Conservation (phyloP, 2,329 filamentous ascomycete species). For the Fusarium poae region DNA sequence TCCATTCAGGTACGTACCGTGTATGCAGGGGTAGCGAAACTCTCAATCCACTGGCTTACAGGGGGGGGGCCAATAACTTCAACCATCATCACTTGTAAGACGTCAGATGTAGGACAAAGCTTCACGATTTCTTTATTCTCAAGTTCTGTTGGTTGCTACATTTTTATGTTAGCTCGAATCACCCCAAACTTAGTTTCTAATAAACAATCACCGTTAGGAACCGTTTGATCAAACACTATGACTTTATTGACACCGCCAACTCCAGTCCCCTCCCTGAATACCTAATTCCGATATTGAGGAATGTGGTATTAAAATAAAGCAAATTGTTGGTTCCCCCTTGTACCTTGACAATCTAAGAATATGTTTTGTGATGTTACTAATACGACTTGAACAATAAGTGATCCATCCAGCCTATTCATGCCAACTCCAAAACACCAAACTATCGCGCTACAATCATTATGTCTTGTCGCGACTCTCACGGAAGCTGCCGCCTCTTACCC, state of each 20-base stretch:
- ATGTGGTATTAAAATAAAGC: slow-evolving; percentile 24
- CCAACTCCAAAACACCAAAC: slow-evolving; percentile 5
- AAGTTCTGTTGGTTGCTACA: not conserved
- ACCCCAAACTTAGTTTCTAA: not conserved
- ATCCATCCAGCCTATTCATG: not conserved
- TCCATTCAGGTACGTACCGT: slow-evolving; percentile 26
- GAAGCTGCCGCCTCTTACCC: slow-evolving; percentile 68
- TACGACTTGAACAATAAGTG: slow-evolving; percentile 1
- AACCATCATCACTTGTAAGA: slow-evolving; percentile 15
- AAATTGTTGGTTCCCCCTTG: slow-evolving; percentile 10
- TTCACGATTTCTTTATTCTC: slow-evolving; percentile 9
- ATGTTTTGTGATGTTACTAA: slow-evolving; percentile 8
- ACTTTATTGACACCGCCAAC: slow-evolving; percentile 13
- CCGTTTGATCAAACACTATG: slow-evolving; percentile 6
- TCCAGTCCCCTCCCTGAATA: slow-evolving; percentile 11
- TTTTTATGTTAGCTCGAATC: not conserved
- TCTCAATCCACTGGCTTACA: slow-evolving; percentile 17
- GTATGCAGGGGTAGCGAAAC: slow-evolving; percentile 25
- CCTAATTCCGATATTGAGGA: slow-evolving; percentile 5
- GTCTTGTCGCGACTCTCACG: slow-evolving; percentile 47
- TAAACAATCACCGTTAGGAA: not conserved
- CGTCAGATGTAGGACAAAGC: slow-evolving; percentile 19
- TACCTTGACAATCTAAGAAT: not conserved
- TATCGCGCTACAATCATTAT: slow-evolving; percentile 18
- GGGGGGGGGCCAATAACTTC: slow-evolving; percentile 12